These are phyloP conservation scores for Eustoma russellianum DNA, from an alignment of 257 asterid genomes.

Conservation along the genomic window DNA sequence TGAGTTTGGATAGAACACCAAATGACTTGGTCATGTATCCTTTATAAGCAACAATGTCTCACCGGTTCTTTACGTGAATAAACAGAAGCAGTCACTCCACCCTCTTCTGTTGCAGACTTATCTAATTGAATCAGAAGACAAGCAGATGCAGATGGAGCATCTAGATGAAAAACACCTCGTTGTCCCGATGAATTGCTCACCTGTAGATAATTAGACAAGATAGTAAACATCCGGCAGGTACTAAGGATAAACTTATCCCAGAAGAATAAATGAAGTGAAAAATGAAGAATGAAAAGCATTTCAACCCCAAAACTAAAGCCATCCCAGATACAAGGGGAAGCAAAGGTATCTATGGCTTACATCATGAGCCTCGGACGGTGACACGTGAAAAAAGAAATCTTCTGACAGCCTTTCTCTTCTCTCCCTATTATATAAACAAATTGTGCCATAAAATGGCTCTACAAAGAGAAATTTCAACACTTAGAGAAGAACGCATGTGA, in stretches of 20 bases:
- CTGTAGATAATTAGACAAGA: slow-evolving; percentile 35
- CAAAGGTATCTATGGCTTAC: slow-evolving; percentile 37
- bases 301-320: slow-evolving; percentile 3
- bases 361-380: slow-evolving; percentile 67
- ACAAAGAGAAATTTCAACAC: slow-evolving; percentile 39
- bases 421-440: slow-evolving; percentile 96
- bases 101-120: slow-evolving; percentile 97
- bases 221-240: slow-evolving; percentile 5
- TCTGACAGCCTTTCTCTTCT: slow-evolving; percentile 99
- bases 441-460: slow-evolving; percentile 99
- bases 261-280: background rate
- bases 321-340: slow-evolving; percentile 4
- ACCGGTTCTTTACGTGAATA: slow-evolving; percentile 99
- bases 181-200: slow-evolving; percentile 49
- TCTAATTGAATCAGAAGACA: slow-evolving; percentile 94
- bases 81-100: slow-evolving; percentile 94
- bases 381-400: slow-evolving; percentile 70
- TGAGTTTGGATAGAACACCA: too few relatives aligned
- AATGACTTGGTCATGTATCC: too few relatives aligned
- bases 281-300: background rate
- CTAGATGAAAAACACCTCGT: slow-evolving; percentile 78
- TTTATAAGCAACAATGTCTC: slow-evolving; percentile 25
- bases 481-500: slow-evolving; percentile 41
- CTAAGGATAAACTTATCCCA: background rate
- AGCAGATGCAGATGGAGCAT: slow-evolving; percentile 95